These are phyloP conservation scores for cucumber (Cucumis sativus) DNA, from an alignment of 306 rosid genomes.

Conservation along the genomic window DNA sequence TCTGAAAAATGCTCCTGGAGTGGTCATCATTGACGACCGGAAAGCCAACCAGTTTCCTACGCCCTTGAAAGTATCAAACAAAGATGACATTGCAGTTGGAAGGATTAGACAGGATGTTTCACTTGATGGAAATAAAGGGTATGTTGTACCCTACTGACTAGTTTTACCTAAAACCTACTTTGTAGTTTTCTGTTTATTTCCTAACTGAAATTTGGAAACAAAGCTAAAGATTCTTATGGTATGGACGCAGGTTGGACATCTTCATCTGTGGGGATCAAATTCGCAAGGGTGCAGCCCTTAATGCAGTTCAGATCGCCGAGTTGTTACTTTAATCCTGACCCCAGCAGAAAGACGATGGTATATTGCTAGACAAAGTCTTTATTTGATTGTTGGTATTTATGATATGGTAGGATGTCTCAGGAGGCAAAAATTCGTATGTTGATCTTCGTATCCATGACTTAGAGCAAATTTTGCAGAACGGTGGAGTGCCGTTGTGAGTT, in stretches of 20 bases:
- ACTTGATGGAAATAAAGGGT: slow-evolving; percentile 83
- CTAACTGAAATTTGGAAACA: background rate
- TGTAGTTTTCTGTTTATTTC: background rate
- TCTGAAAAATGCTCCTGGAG: slow-evolving; percentile 72
- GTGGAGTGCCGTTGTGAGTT: background rate
- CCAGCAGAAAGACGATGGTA: background rate
- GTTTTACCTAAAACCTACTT: background rate
- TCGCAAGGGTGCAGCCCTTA: slow-evolving; percentile 97
- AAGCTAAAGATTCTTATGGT: background rate
- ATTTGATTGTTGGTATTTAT: background rate
- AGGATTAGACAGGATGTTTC: slow-evolving; percentile 83
- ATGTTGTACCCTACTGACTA: background rate
- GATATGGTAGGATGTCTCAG: background rate
- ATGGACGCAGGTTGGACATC: slow-evolving; percentile 61
- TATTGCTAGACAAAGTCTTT: background rate
- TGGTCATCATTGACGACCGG: slow-evolving; percentile 80
- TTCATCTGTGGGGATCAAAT: slow-evolving; percentile 96
- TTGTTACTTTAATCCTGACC: slow-evolving; percentile 39
- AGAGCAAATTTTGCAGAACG: background rate
- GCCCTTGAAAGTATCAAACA: slow-evolving; percentile 85
- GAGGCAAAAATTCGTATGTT: background rate
- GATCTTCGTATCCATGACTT: background rate
- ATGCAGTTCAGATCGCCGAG: slow-evolving; percentile 96
- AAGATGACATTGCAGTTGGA: slow-evolving; percentile 89
- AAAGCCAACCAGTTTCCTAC: slow-evolving; percentile 77